Evolutionary conservation across 1,139 yeast genomes (phyloP).

Genomic region (Yarrowia galli): DNA sequence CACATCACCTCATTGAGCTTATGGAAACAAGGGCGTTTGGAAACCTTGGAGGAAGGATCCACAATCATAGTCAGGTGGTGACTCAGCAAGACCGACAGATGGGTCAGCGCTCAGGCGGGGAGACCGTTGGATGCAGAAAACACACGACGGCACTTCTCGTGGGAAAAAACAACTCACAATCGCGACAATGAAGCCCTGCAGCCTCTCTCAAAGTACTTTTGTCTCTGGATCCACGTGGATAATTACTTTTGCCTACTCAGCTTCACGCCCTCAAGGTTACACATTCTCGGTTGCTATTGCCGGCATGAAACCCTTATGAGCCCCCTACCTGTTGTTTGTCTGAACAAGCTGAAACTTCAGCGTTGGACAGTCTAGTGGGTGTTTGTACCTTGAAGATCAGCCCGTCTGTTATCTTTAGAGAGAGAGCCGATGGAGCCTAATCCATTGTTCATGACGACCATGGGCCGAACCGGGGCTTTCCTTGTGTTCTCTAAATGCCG

Average conservation of each 20-base stretch:
- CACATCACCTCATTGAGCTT: background rate
- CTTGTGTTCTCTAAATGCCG: background rate
- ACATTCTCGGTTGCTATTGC: background rate
- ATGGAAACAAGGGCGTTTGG: background rate
- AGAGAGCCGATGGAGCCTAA: conserved; percentile 8
- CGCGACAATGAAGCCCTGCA: background rate
- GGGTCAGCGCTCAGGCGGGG: no score
- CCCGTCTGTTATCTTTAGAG: background rate
- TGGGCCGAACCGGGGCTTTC: conserved; percentile 1
- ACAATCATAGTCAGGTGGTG: no score
- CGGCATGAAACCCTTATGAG: no score
- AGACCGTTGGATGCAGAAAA: no score
- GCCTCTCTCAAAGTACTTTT: background rate
- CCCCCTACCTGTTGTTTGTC: background rate
- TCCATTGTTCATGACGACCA: background rate
- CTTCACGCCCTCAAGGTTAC: background rate
- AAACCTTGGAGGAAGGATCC: background rate
- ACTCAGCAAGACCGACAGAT: background rate
- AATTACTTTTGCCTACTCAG: background rate
- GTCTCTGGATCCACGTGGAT: background rate
- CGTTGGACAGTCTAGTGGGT: background rate
- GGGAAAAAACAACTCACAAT: background rate
- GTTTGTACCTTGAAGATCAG: conserved; percentile 9
- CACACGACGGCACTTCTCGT: no score
- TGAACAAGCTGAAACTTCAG: background rate